Evolutionary conservation across 352 stramenopile genomes (phyloP).

Genomic region (Phytophthora niederhauseri): DNA sequence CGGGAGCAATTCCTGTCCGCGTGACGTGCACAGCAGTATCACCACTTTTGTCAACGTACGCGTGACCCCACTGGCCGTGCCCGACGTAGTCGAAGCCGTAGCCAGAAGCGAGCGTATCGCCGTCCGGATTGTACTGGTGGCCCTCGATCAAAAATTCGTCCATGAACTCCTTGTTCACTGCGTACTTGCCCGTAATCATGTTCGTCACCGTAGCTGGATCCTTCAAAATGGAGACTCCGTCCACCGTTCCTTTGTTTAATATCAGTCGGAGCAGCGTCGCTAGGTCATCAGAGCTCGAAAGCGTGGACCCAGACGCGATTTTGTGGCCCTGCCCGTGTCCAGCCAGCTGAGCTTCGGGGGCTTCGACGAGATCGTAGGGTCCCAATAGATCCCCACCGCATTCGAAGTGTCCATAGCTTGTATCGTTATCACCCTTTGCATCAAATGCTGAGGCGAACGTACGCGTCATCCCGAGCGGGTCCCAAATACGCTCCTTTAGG

Average conservation of each 20-base stretch:
- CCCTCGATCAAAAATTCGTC: constrained; percentile 48
- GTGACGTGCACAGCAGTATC: constrained; percentile 63
- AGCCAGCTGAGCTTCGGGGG: constrained; percentile 40
- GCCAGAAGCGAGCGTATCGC: constrained; percentile 55
- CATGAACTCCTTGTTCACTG: constrained; percentile 41
- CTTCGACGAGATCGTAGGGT: constrained; percentile 48
- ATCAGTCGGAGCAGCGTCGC: constrained; percentile 60
- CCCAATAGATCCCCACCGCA: constrained; percentile 52
- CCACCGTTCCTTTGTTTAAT: constrained; percentile 66
- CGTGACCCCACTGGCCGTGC: constrained; percentile 60
- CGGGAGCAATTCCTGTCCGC: constrained; percentile 54
- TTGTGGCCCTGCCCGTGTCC: constrained; percentile 27
- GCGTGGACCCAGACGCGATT: constrained; percentile 48
- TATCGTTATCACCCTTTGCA: constrained; percentile 32
- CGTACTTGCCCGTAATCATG: constrained; percentile 66
- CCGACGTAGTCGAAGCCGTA: constrained; percentile 73
- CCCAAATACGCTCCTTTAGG: constrained; percentile 53
- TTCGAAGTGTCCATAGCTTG: constrained; percentile 51
- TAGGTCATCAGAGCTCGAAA: constrained; percentile 64
- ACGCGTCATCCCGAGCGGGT: constrained; percentile 61
- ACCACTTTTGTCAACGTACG: constrained; percentile 73
- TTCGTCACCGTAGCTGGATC: constrained; percentile 48
- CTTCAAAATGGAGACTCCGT: constrained; percentile 53
- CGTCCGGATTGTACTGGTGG: constrained; percentile 54
- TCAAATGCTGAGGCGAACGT: constrained; percentile 51